These are phyloP conservation scores for Phytophthora pinifolia DNA, from an alignment of 352 stramenopile genomes.

Conservation along the genomic window DNA sequence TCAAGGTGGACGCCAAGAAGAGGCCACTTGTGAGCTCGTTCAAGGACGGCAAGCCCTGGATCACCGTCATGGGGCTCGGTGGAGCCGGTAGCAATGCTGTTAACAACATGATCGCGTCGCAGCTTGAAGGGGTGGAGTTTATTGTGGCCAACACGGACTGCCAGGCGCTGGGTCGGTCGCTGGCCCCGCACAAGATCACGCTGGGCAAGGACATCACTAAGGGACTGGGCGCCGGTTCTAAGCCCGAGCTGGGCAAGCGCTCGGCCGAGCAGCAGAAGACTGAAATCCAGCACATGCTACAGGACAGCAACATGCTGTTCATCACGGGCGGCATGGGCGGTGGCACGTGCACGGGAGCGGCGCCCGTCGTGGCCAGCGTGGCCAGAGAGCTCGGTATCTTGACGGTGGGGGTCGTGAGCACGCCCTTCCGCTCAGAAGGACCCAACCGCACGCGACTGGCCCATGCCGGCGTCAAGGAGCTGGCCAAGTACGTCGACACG, in stretches of 20 bases:
- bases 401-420: slow-evolving; percentile 96
- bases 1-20: slow-evolving; percentile 44
- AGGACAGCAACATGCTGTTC: slow-evolving; percentile 96
- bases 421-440: slow-evolving; percentile 96
- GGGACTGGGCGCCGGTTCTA: slow-evolving; percentile 78
- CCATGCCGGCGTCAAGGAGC: slow-evolving; percentile 90
- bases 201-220: slow-evolving; percentile 86
- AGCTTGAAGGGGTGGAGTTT: slow-evolving; percentile 93
- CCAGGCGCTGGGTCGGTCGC: slow-evolving; percentile 81
- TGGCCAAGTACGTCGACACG: slow-evolving; percentile 94
- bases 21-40: slow-evolving; percentile 47
- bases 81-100: slow-evolving; percentile 86
- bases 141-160: slow-evolving; percentile 97
- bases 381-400: slow-evolving; percentile 93
- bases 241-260: slow-evolving; percentile 72
- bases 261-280: slow-evolving; percentile 87
- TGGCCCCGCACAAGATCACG: slow-evolving; percentile 82
- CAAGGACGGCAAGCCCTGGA: slow-evolving; percentile 84
- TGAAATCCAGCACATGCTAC: slow-evolving; percentile 90
- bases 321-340: slow-evolving; percentile 96
- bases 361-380: slow-evolving; percentile 92
- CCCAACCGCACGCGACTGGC: slow-evolving; percentile 93
- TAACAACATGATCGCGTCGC: slow-evolving; percentile 90
- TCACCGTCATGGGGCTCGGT: slow-evolving; percentile 85
- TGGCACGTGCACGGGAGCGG: slow-evolving; percentile 91